Evolutionary conservation across 1,284 basidiomycete genomes (phyloP).

Genomic region (Neotropicomus parvogracilis): DNA sequence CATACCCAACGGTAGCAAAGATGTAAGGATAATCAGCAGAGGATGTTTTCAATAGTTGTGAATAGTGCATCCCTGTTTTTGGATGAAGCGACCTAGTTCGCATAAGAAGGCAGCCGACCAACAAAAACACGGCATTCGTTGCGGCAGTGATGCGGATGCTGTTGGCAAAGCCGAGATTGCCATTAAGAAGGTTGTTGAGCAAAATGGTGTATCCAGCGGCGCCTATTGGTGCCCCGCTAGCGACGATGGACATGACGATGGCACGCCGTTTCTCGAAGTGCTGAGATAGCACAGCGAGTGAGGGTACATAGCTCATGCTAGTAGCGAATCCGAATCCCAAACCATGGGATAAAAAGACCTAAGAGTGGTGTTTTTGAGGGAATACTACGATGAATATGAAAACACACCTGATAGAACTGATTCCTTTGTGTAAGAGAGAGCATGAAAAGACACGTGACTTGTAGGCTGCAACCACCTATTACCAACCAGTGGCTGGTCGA

Average conservation of each 20-base stretch:
- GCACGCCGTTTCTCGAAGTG: conserved; percentile 33
- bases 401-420: conserved; percentile 35
- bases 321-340: conserved; percentile 34
- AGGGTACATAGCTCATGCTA: conserved; percentile 35
- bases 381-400: background rate
- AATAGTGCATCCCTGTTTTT: conserved; percentile 15
- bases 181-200: conserved; percentile 37
- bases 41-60: conserved; percentile 16
- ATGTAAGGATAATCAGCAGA: conserved; percentile 26
- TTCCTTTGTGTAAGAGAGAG: conserved; percentile 35
- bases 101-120: conserved; percentile 29
- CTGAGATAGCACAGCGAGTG: conserved; percentile 36
- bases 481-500: conserved; percentile 27
- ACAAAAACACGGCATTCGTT: conserved; percentile 23
- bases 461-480: conserved; percentile 26
- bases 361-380: background rate
- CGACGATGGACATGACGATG: conserved; percentile 33
- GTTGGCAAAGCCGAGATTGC: conserved; percentile 25
- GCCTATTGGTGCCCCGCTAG: conserved; percentile 34
- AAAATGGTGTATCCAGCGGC: conserved; percentile 35
- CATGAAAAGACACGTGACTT: conserved; percentile 35
- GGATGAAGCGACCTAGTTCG: conserved; percentile 21
- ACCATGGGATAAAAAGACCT: conserved; percentile 38
- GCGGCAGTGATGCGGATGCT: conserved; percentile 31
- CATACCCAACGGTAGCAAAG: conserved; percentile 28